phyloP scores from a whole-genome alignment of 2,329 filamentous ascomycete species.

The Aspergillus jensenii region DNA sequence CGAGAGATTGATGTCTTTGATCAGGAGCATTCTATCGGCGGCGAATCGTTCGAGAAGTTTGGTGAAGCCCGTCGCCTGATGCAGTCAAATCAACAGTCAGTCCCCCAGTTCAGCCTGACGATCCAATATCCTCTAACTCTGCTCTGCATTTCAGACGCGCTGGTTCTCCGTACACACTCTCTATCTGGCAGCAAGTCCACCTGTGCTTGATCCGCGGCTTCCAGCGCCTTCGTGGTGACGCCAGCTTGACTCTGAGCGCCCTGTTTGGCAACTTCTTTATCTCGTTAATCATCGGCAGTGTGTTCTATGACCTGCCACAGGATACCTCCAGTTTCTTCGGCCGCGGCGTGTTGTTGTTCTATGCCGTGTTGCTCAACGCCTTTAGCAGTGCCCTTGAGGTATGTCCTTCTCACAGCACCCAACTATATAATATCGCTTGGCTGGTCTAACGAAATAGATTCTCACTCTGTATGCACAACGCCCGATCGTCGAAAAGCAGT shows the following conservation, averaged over 20 bases:
- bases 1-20: slow-evolving; percentile 47
- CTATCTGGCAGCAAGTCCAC: slow-evolving; percentile 69
- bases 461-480: slow-evolving; percentile 83
- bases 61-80: slow-evolving; percentile 42
- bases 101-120: no score
- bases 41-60: slow-evolving; percentile 41
- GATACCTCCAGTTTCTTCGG: slow-evolving; percentile 73
- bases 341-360: slow-evolving; percentile 79
- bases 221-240: slow-evolving; percentile 72
- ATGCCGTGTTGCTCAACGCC: slow-evolving; percentile 81
- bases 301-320: slow-evolving; percentile 72
- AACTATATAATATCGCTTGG: no score
- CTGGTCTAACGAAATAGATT: slow-evolving; percentile 51
- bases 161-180: slow-evolving; percentile 80
- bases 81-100: slow-evolving; percentile 40
- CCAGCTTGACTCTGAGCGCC: slow-evolving; percentile 69
- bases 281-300: slow-evolving; percentile 73
- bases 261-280: slow-evolving; percentile 69
- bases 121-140: no score
- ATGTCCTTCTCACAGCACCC: background rate
- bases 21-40: slow-evolving; percentile 42
- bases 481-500: slow-evolving; percentile 87
- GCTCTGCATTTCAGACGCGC: slow-evolving; percentile 47
- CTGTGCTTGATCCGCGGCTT: slow-evolving; percentile 82
- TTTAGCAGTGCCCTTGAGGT: slow-evolving; percentile 76